Evolutionary conservation across 306 rosid species (phyloP).

Genomic region (Begonia peltatifolia): DNA sequence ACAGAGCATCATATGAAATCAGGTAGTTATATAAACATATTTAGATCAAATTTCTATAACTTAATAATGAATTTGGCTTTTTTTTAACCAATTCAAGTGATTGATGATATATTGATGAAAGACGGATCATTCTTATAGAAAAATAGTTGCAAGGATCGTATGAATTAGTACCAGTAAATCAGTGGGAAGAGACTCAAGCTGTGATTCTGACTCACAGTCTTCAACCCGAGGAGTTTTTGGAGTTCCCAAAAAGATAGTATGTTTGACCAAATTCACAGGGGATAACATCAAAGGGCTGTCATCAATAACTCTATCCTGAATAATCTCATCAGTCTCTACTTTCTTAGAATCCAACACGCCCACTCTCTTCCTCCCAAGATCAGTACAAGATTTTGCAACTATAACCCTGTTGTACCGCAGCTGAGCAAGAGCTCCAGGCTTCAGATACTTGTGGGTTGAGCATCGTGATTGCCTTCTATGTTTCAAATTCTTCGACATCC

Average conservation of each 20-base stretch:
- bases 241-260: conserved; percentile 31
- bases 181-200: conserved; percentile 73
- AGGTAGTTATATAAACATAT: too few relatives aligned
- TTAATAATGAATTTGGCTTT: too few relatives aligned
- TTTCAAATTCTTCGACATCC: conserved; percentile 27
- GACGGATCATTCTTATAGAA: too few relatives aligned
- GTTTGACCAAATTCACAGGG: conserved; percentile 51
- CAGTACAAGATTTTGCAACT: conserved; percentile 36
- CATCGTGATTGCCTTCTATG: conserved; percentile 29
- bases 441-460: conserved; percentile 47
- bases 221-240: conserved; percentile 61
- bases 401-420: conserved; percentile 43
- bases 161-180: conserved; percentile 54
- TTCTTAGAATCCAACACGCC: conserved; percentile 29
- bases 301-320: conserved; percentile 21
- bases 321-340: conserved; percentile 8
- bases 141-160: too few relatives aligned
- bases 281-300: conserved; percentile 58
- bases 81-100: too few relatives aligned
- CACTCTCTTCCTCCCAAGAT: conserved; percentile 56
- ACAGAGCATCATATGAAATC: too few relatives aligned
- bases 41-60: too few relatives aligned
- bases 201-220: conserved; percentile 39
- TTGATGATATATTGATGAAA: too few relatives aligned
- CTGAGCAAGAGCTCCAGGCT: conserved; percentile 85